Conservation (phyloP, 2,329 filamentous ascomycete species). For the Huntiella savannae region DNA sequence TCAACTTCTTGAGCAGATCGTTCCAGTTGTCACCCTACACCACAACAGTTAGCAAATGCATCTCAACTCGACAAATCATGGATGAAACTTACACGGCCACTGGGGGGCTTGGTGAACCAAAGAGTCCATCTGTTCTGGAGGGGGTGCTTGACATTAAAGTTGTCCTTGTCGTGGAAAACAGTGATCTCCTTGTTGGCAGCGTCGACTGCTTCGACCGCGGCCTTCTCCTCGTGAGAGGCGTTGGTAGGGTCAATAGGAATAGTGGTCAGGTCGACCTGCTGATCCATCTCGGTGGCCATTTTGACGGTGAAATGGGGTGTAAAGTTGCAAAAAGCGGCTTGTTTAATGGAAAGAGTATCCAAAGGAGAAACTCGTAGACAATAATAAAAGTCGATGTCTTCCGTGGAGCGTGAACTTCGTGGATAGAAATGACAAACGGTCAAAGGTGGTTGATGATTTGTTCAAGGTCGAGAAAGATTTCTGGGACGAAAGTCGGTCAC, state of each 20-base stretch:
- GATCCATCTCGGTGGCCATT: constrained; percentile 24
- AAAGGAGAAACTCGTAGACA: constrained; percentile 4
- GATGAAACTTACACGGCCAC: constrained; percentile 58
- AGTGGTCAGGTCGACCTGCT: constrained; percentile 48
- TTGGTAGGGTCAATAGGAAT: constrained; percentile 48
- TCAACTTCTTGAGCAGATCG: constrained; percentile 92
- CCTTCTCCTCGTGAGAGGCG: constrained; percentile 25
- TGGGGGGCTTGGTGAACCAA: constrained; percentile 98
- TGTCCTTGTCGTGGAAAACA: constrained; percentile 94
- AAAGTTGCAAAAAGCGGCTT: constrained; percentile 1
- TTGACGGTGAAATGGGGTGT: constrained; percentile 11
- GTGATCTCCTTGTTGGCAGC: constrained; percentile 52
- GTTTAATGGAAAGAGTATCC: background rate
- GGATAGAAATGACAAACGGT: constrained; percentile 3
- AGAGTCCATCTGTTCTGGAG: constrained; percentile 95
- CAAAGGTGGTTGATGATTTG: constrained; percentile 5
- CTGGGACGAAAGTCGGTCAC: constrained; percentile 5
- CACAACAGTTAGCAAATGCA: background rate
- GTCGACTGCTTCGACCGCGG: constrained; percentile 18
- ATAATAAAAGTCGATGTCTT: constrained; percentile 6
- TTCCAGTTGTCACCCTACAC: constrained; percentile 94
- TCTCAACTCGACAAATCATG: background rate
- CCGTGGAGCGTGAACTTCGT: constrained; percentile 1
- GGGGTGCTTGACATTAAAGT: constrained; percentile 99
- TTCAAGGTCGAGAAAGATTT: constrained; percentile 10